phyloP scores from a whole-genome alignment of 495 filamentous ascomycete species.

The Corynascus novoguineensis region DNA sequence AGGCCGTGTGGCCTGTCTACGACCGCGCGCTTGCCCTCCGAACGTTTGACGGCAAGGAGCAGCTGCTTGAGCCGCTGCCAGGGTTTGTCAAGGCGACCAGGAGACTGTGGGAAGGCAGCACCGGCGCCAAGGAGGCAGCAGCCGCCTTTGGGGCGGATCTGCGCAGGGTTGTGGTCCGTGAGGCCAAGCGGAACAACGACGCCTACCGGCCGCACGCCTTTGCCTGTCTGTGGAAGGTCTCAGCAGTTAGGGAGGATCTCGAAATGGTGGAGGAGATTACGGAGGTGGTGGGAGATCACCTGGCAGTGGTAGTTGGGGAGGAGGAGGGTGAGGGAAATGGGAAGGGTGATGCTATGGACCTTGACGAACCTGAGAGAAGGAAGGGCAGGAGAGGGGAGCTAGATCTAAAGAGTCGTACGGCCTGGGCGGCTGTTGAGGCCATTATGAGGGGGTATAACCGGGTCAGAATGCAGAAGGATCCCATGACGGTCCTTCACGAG shows the following conservation, averaged over 20 bases:
- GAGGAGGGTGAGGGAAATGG: constrained; percentile 43
- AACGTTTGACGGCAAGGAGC: constrained; percentile 92
- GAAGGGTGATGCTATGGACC: constrained; percentile 72
- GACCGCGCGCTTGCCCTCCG: constrained; percentile 77
- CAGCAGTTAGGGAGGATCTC: constrained; percentile 54
- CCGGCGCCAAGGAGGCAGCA: constrained; percentile 39
- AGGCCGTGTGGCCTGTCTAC: constrained; percentile 71
- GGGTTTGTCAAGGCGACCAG: constrained; percentile 61
- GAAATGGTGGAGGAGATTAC: constrained; percentile 65
- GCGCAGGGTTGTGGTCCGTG: constrained; percentile 66
- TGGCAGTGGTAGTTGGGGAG: constrained; percentile 55
- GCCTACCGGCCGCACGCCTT: constrained; percentile 73
- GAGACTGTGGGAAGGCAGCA: constrained; percentile 55
- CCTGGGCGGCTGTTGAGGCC: constrained; percentile 39
- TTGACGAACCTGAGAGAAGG: constrained; percentile 23
- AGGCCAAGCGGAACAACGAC: constrained; percentile 85
- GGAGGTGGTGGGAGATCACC: constrained; percentile 52
- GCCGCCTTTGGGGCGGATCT: constrained; percentile 38
- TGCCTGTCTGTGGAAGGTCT: constrained; percentile 64
- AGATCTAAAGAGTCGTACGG: constrained; percentile 32
- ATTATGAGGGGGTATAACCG: constrained; percentile 40
- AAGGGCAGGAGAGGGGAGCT: constrained; percentile 20
- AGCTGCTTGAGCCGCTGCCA: constrained; percentile 76
- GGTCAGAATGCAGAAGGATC: constrained; percentile 27
- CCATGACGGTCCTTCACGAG: constrained; percentile 29